phyloP scores from a whole-genome alignment of 2,329 filamentous ascomycete genomes.

The Fonsecaea pugnacius region DNA sequence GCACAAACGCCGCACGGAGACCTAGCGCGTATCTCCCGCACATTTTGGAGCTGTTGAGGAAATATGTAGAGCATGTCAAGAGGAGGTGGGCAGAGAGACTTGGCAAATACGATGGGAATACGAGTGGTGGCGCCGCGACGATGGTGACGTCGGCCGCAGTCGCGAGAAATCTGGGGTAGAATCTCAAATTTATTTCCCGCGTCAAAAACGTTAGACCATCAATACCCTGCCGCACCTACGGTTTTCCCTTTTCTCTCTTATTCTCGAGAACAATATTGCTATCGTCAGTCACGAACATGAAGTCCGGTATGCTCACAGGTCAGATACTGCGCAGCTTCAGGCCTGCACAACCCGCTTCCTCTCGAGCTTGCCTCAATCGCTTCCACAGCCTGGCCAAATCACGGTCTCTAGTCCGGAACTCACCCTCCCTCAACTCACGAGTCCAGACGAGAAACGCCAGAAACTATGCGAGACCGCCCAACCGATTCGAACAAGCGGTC shows the following conservation, averaged over 20 bases:
- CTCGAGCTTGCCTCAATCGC: conserved; percentile 17
- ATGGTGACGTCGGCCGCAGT: conserved; percentile 18
- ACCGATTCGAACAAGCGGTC: conserved; percentile 30
- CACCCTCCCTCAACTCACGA: conserved; percentile 14
- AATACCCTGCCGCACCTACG: neutral
- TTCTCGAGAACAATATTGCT: neutral
- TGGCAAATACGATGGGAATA: conserved; percentile 5
- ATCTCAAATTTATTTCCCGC: neutral
- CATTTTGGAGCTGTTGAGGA: conserved; percentile 53
- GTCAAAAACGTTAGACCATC: neutral
- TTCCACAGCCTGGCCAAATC: conserved; percentile 6
- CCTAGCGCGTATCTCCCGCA: conserved; percentile 70
- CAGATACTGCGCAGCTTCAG: conserved; percentile 11
- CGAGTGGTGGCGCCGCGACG: neutral
- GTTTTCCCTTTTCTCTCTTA: neutral
- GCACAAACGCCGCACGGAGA: conserved; percentile 73
- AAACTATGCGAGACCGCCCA: conserved; percentile 26
- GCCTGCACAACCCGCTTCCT: conserved; percentile 24
- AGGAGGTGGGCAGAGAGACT: neutral
- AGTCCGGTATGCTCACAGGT: neutral
- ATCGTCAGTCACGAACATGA: conserved; percentile 20
- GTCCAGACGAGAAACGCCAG: conserved; percentile 24
- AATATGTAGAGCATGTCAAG: neutral
- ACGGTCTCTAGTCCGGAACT: conserved; percentile 3
- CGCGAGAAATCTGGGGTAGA: conserved; percentile 13